phyloP scores from a whole-genome alignment of 2,329 filamentous ascomycete species.

The Fusarium illudens region DNA sequence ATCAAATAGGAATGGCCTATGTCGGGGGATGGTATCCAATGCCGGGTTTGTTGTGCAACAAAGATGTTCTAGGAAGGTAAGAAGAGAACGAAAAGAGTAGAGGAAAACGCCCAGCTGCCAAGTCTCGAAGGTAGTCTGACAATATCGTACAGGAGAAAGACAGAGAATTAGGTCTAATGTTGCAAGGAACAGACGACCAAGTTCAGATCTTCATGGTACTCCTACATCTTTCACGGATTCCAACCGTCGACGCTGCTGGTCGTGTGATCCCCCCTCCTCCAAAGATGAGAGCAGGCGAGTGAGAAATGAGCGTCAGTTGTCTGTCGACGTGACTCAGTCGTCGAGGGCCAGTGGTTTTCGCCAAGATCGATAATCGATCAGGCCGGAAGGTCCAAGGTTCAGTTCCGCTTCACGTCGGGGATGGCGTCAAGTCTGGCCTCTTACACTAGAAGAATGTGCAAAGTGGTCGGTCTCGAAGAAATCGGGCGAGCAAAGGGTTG shows the following conservation, averaged over 20 bases:
- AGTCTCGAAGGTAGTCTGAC: background rate
- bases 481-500: slow-evolving; percentile 23
- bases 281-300: background rate
- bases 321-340: background rate
- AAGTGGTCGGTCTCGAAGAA: slow-evolving; percentile 11
- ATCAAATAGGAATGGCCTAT: slow-evolving; percentile 10
- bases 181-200: slow-evolving; percentile 2
- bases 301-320: background rate
- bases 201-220: background rate
- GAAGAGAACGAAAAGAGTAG: background rate
- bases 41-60: background rate
- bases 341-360: background rate
- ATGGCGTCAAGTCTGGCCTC: slow-evolving; percentile 31
- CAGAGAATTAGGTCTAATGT: background rate
- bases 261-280: slow-evolving; percentile 1
- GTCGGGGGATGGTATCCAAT: slow-evolving; percentile 3
- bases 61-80: slow-evolving; percentile 14
- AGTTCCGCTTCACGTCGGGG: background rate
- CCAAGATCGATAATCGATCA: background rate
- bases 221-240: slow-evolving; percentile 17
- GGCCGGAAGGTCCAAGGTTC: background rate
- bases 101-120: slow-evolving; percentile 4
- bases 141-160: slow-evolving; percentile 14
- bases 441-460: slow-evolving; percentile 14
- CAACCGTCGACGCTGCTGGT: background rate